Evolutionary conservation across 805 yeast species (phyloP), one percentile per base, ranked within the genome.

Genomic region (Yarrowia sp.): DNA sequence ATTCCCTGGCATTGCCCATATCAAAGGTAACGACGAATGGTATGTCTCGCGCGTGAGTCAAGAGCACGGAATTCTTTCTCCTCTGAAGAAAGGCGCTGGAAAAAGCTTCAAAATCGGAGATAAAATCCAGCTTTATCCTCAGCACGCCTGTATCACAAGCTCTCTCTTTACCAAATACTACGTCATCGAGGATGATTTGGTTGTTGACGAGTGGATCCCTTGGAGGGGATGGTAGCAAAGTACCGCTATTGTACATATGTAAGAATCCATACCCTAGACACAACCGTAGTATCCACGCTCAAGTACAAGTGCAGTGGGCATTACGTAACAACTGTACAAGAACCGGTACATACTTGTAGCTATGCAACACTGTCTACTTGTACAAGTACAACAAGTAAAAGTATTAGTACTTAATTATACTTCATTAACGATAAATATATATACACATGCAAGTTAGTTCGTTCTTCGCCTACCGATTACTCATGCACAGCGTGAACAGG

Each of bases 81-180:
- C 63, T n/a, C 33, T 33, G 30, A 38, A 36, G n/a, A 67, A 67
- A 34, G 55, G 49, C 5, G 68, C 69, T 2, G 13, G n/a, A 1
- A 46, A 43, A 40, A 70, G 70, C 33, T 71, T 69, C 64, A 39
- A 47, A 33, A 56, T 71, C 36, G 92, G 91, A 0, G 82, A 86
- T 3, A 81, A 82, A 66, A 81, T 89, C 10, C 77, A 78, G 36
- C 79, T 90, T 24, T 70, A 84, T 33, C 91, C 92, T 2, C 91
- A 90, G 74, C 93, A 90, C 73, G 79, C 86, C 10, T 89, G 94
- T 75, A 89, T 89, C 66, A 83, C 89, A 1, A 88, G 89, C 50
- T 85, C 87, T 2, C 79, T 85, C 19, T 86, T 69, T 73, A 85
- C 83, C 4, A 84, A 83, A 80, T 87, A 81, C 75, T 87, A 78